phyloP scores from a whole-genome alignment of 2,329 filamentous ascomycete genomes.

The Ceratocystis lukuohia region DNA sequence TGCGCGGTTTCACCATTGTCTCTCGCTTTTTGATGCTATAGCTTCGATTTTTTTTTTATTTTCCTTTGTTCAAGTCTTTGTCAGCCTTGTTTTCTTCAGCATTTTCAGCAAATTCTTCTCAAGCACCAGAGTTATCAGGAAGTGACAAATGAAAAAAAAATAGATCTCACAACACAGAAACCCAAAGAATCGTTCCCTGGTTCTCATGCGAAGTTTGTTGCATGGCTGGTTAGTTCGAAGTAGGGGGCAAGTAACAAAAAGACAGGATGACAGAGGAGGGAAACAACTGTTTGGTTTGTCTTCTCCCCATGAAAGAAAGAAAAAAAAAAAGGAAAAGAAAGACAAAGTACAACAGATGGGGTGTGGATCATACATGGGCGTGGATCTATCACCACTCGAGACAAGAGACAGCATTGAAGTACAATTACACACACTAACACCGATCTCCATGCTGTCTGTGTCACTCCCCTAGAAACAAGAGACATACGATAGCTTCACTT shows the following conservation, averaged over 20 bases:
- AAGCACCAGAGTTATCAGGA: too few relatives aligned
- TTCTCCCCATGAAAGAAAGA: too few relatives aligned
- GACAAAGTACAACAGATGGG: not conserved
- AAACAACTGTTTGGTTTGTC: too few relatives aligned
- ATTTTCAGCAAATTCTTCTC: not conserved
- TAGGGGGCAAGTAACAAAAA: too few relatives aligned
- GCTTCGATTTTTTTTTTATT: slow-evolving; percentile 1
- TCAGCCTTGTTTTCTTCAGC: not conserved
- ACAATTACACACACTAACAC: not conserved
- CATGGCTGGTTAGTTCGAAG: too few relatives aligned
- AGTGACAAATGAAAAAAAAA: too few relatives aligned
- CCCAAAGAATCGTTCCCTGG: too few relatives aligned
- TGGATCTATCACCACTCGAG: not conserved
- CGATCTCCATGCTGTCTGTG: not conserved
- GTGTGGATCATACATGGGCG: too few relatives aligned
- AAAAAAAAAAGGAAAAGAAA: not conserved
- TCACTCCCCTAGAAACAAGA: not conserved
- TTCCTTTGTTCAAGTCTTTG: not conserved
- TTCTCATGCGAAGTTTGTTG: too few relatives aligned
- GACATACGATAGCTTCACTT: not conserved
- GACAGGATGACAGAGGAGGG: too few relatives aligned
- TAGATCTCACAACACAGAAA: too few relatives aligned
- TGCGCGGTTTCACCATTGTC: not conserved
- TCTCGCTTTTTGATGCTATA: not conserved
- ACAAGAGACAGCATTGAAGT: not conserved